Conservation (phyloP, 768 basidiomycete species). For the Daedalea quercina region DNA sequence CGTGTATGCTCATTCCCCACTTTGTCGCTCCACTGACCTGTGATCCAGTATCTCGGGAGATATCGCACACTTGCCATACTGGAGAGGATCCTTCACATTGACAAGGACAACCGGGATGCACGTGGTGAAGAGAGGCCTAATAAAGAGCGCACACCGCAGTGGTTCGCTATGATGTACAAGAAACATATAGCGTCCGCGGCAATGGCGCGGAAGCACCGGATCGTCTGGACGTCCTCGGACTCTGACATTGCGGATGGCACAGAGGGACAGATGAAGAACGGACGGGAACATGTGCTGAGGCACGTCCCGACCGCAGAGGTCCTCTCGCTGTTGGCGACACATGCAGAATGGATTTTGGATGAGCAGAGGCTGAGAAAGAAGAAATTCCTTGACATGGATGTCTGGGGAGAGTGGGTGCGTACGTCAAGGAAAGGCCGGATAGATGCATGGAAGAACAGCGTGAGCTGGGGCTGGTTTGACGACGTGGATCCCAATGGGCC, state of each 20-base stretch:
- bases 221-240: slow-evolving; percentile 15
- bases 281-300: slow-evolving; percentile 35
- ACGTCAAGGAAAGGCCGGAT: background rate
- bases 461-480: slow-evolving; percentile 6
- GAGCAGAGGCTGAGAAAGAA: slow-evolving; percentile 29
- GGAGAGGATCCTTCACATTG: slow-evolving; percentile 32
- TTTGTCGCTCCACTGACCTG: too few relatives aligned
- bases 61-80: slow-evolving; percentile 45
- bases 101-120: slow-evolving; percentile 17
- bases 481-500: slow-evolving; percentile 1
- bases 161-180: slow-evolving; percentile 41
- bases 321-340: slow-evolving; percentile 43
- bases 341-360: slow-evolving; percentile 53
- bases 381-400: slow-evolving; percentile 32
- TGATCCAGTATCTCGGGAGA: slow-evolving; percentile 43
- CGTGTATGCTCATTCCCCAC: too few relatives aligned
- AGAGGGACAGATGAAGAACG: slow-evolving; percentile 16
- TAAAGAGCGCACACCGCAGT: slow-evolving; percentile 39
- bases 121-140: slow-evolving; percentile 18
- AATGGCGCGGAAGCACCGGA: slow-evolving; percentile 26
- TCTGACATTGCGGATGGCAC: slow-evolving; percentile 25
- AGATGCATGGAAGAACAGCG: slow-evolving; percentile 4
- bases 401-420: slow-evolving; percentile 40
- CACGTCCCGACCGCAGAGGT: slow-evolving; percentile 46
- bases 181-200: slow-evolving; percentile 17